Evolutionary conservation across 2,329 filamentous ascomycete species (phyloP).

Genomic region (Plectosphaerella sp.): DNA sequence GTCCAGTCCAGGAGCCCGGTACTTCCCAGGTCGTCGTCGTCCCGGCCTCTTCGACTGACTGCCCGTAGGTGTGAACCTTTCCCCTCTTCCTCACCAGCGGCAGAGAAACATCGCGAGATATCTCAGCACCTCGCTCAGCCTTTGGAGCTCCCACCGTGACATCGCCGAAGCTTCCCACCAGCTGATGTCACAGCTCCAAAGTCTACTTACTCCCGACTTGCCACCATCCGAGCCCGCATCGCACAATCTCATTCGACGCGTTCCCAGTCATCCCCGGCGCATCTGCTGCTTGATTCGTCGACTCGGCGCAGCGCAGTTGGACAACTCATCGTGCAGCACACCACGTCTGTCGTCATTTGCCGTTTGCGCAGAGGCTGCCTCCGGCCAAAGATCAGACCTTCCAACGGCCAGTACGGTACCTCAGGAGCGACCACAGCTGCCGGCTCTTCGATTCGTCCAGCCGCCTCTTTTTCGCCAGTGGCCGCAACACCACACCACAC

Average conservation of each 20-base stretch:
- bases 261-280: neutral
- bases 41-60: neutral
- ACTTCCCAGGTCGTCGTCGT: no score
- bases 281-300: neutral
- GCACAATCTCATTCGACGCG: slow-evolving; percentile 1
- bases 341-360: slow-evolving; percentile 6
- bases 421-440: neutral
- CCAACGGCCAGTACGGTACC: neutral
- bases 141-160: neutral
- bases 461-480: neutral
- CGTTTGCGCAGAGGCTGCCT: neutral
- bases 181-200: neutral
- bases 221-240: neutral
- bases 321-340: slow-evolving; percentile 15
- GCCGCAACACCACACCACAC: neutral
- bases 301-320: slow-evolving; percentile 2
- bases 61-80: neutral
- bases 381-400: neutral
- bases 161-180: neutral
- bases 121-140: no score
- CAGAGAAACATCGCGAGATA: neutral
- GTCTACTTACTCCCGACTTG: no score
- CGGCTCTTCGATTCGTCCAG: neutral
- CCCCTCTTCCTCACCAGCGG: neutral
- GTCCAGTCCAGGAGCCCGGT: no score